phyloP scores from a whole-genome alignment of 2,329 filamentous ascomycete species.

The Fusarium staphyleae region DNA sequence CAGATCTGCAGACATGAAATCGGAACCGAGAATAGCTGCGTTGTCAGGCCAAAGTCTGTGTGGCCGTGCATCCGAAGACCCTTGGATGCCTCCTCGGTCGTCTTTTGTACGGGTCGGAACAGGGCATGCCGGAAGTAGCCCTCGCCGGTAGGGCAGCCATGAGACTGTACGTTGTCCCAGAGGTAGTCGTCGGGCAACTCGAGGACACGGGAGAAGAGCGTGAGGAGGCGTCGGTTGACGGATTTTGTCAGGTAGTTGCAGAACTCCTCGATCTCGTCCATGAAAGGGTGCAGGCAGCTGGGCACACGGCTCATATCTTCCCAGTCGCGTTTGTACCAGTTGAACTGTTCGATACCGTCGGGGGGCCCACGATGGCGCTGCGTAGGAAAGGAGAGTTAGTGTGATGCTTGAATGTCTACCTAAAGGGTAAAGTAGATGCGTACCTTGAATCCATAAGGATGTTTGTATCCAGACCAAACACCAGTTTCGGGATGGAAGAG shows the following conservation, averaged over 20 bases:
- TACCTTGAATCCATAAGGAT: constrained; percentile 54
- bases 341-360: constrained; percentile 63
- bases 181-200: constrained; percentile 34
- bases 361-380: constrained; percentile 51
- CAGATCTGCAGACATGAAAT: constrained; percentile 34
- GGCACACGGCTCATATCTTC: constrained; percentile 52
- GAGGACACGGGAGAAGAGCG: constrained; percentile 32
- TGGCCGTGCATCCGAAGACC: constrained; percentile 33
- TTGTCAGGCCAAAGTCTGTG: constrained; percentile 30
- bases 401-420: no score
- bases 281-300: constrained; percentile 50
- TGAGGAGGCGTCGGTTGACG: constrained; percentile 32
- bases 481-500: constrained; percentile 55
- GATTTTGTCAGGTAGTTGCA: constrained; percentile 30
- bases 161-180: constrained; percentile 33
- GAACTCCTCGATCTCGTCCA: constrained; percentile 33
- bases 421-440: no score
- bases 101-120: constrained; percentile 28
- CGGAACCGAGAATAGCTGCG: constrained; percentile 26
- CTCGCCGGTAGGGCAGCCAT: constrained; percentile 32
- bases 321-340: constrained; percentile 59
- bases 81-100: constrained; percentile 28
- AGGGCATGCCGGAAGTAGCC: constrained; percentile 33
- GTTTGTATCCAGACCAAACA: constrained; percentile 60
- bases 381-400: background rate